Percentiles rank a stretch among this genome's conserved stretches.
These are phyloP conservation scores for Platismatia glauca DNA, from an alignment of 495 filamentous ascomycete genomes.

Conservation along the genomic window DNA sequence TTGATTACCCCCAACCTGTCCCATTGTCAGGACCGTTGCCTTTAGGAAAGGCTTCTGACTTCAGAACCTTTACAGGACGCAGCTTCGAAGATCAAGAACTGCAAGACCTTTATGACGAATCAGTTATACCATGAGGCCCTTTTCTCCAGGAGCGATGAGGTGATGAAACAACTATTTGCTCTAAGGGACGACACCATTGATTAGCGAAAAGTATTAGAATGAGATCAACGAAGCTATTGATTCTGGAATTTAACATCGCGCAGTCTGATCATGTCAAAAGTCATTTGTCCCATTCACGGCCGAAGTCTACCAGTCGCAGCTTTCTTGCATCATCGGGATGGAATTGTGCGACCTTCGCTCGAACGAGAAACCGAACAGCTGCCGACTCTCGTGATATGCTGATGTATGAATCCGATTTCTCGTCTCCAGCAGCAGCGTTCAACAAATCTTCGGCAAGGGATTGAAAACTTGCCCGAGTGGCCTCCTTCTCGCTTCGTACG, in stretches of 20 bases:
- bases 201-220: slow-evolving; percentile 25
- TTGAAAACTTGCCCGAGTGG: slow-evolving; percentile 57
- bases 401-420: slow-evolving; percentile 50
- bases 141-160: slow-evolving; percentile 58
- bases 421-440: slow-evolving; percentile 47
- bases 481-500: slow-evolving; percentile 49
- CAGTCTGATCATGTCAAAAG: background rate
- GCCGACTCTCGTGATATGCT: slow-evolving; percentile 67
- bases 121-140: slow-evolving; percentile 81
- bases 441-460: slow-evolving; percentile 54
- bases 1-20: background rate
- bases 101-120: slow-evolving; percentile 78
- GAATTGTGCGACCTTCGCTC: slow-evolving; percentile 77
- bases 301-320: slow-evolving; percentile 77
- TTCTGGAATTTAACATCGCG: background rate
- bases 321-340: slow-evolving; percentile 72
- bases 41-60: background rate
- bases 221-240: background rate
- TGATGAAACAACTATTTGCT: slow-evolving; percentile 60
- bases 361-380: slow-evolving; percentile 70
- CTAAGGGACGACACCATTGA: slow-evolving; percentile 66
- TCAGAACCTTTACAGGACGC: slow-evolving; percentile 52
- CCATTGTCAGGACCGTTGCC: background rate
- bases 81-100: slow-evolving; percentile 63
- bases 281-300: slow-evolving; percentile 61